These are phyloP conservation scores for Lactifluus pinguis DNA, from an alignment of 768 basidiomycete genomes.

Conservation along the genomic window DNA sequence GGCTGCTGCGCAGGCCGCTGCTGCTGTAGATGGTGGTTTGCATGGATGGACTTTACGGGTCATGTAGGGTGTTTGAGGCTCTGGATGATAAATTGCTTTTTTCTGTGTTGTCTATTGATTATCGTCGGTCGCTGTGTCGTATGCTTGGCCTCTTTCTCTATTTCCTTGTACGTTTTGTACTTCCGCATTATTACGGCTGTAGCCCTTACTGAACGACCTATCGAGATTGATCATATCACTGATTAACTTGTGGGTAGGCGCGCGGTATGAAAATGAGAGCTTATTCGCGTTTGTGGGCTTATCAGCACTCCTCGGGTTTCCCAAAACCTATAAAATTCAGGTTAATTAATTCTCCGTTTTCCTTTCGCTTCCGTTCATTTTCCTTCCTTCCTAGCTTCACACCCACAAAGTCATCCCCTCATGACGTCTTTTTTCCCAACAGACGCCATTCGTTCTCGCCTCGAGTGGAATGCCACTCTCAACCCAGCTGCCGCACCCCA, in stretches of 20 bases:
- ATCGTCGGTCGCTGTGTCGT: constrained; percentile 2
- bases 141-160: not conserved
- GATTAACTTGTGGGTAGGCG: not conserved
- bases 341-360: not conserved
- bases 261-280: not conserved
- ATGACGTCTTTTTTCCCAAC: constrained; percentile 20
- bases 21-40: constrained; percentile 53
- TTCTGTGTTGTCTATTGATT: constrained; percentile 5
- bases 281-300: constrained; percentile 1
- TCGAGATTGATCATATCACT: not conserved
- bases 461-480: constrained; percentile 88
- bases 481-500: constrained; percentile 61
- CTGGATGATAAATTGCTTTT: constrained; percentile 1
- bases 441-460: constrained; percentile 53
- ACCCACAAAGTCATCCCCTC: not conserved
- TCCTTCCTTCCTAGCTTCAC: not conserved
- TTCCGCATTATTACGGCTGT: constrained; percentile 10
- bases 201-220: constrained; percentile 3
- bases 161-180: not conserved
- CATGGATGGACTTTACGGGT: constrained; percentile 77
- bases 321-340: constrained; percentile 9
- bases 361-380: not conserved
- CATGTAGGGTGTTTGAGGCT: constrained; percentile 39
- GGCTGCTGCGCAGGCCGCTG: constrained; percentile 63
- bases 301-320: not conserved